A percentile compares a stretch with the other conserved stretches of the same genome.
phyloP scores from a whole-genome alignment of 2,329 filamentous ascomycete species.

The Sarocladium kiliense region DNA sequence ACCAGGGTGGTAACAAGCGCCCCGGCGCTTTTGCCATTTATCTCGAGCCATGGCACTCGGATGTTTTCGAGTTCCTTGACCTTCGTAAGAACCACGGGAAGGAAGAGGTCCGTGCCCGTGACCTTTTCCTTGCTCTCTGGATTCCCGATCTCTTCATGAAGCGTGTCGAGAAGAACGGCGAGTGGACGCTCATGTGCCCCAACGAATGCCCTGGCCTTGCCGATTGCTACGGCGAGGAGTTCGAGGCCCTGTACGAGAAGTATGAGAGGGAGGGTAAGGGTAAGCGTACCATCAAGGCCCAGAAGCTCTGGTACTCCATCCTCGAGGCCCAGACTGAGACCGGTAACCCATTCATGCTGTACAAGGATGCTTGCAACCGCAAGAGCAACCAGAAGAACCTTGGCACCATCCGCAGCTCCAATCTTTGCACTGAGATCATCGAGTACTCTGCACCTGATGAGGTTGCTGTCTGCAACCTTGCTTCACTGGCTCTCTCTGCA shows the following conservation, averaged over 20 bases:
- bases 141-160: constrained; percentile 99
- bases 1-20: constrained; percentile 98
- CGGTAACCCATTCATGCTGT: constrained; percentile 98
- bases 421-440: constrained; percentile 97
- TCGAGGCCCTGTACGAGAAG: constrained; percentile 87
- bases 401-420: constrained; percentile 96
- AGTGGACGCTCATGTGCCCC: constrained; percentile 98
- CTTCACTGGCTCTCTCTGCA: constrained; percentile 85
- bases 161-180: constrained; percentile 91
- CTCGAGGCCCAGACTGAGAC: constrained; percentile 98
- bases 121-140: constrained; percentile 97
- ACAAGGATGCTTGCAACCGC: constrained; percentile 97
- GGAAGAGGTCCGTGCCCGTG: constrained; percentile 93
- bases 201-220: constrained; percentile 93
- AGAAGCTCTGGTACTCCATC: constrained; percentile 99
- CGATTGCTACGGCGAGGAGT: constrained; percentile 96
- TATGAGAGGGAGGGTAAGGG: constrained; percentile 88
- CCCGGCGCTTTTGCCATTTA: constrained; percentile 98
- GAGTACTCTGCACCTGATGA: constrained; percentile 97
- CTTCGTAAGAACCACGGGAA: constrained; percentile 99
- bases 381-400: constrained; percentile 99
- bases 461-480: constrained; percentile 97
- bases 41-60: constrained; percentile 97
- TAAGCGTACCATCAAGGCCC: constrained; percentile 87
- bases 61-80: constrained; percentile 96